Base-by-base conservation (phyloP, 345 rosid genomes). In the Hypericum androsaemum region DNA sequence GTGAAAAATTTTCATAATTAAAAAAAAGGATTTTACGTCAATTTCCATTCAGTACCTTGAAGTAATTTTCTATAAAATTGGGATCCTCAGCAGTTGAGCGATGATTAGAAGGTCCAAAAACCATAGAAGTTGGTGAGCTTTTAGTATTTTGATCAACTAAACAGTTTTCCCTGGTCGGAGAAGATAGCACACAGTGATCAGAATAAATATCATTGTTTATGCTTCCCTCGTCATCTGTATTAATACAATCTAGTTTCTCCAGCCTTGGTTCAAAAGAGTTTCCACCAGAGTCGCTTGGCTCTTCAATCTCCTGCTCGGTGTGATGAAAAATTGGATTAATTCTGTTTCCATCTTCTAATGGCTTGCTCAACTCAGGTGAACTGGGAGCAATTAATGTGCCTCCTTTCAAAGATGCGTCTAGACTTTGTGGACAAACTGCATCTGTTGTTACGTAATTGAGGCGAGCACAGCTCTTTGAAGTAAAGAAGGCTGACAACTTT, bases 41-140 rank as follows among this genome's bases (percentile, higher is more conserved):
- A 22, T 22, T 60, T 22, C 52, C 5, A 37, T 37, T 45, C 37
- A 37, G 47, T 71, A 87, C 98, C 95, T 80, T 90, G 64, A 90
- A 90, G 74, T 90, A 90, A 64, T 84, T 87, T 57, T 84, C 95
- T 50, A 90, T 92, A 75, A 90, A 90, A 77, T 81, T 77, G 46
- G 96, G 92, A 67, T 86, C 96, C 50, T 70, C 89, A 50, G 77
- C 73, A 58, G 87, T 77, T 70, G 95, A 87, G 69, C 77, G 92
- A 66, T 54, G 65, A 63, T 38, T 56, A 58, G 77, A 75, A 64
- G 78, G 67, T 53, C 65, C 82, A 43, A 16, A 47, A 67, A 57
- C 14, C 51, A 63, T 48, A 63, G 72, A 64, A 40, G 51, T 63
- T 6, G 70, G 57, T 37, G 69, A 71, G 14, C 56, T 63, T 60